A percentile compares a stretch with the other conserved stretches of the same genome.
phyloP scores from a whole-genome alignment of 2,329 filamentous ascomycete species.

The Fusarium sp. region DNA sequence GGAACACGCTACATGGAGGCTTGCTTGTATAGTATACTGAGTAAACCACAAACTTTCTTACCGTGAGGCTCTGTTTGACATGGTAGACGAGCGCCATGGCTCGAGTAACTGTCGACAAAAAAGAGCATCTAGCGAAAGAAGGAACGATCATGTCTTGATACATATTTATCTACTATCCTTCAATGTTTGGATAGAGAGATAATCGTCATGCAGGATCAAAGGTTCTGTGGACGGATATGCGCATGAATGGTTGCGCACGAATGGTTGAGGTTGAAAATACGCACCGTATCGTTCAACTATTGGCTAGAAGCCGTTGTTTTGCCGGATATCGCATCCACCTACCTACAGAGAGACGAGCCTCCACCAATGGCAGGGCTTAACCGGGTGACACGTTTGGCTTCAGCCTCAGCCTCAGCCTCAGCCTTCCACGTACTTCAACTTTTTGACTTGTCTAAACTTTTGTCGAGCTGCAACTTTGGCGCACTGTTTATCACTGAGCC shows the following conservation, averaged over 20 bases:
- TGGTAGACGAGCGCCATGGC: background rate
- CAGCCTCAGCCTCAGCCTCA: slow-evolving; percentile 43
- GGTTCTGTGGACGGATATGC: background rate
- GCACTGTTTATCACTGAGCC: slow-evolving; percentile 16
- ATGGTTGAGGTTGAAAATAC: background rate
- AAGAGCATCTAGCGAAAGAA: background rate
- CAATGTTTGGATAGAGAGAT: no score
- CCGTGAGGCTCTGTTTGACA: background rate
- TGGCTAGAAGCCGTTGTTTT: slow-evolving; percentile 31
- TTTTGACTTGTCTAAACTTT: slow-evolving; percentile 22
- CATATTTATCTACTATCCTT: no score
- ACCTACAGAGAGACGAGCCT: slow-evolving; percentile 1
- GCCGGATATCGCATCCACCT: slow-evolving; percentile 31
- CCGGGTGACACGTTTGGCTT: slow-evolving; percentile 19
- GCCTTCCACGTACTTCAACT: slow-evolving; percentile 2
- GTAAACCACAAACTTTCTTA: slow-evolving; percentile 4
- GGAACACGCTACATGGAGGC: background rate
- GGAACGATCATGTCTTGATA: background rate
- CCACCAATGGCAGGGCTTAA: slow-evolving; percentile 27
- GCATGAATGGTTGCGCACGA: background rate
- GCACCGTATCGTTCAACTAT: slow-evolving; percentile 21
- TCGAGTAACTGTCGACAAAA: background rate
- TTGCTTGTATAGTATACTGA: background rate
- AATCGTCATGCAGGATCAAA: background rate
- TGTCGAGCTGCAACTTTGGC: slow-evolving; percentile 7